Percentiles rank a stretch among this genome's conserved stretches.
These are phyloP conservation scores for Fusarium guadeloupense DNA, from an alignment of 2,329 filamentous ascomycete genomes.

Conservation along the genomic window DNA sequence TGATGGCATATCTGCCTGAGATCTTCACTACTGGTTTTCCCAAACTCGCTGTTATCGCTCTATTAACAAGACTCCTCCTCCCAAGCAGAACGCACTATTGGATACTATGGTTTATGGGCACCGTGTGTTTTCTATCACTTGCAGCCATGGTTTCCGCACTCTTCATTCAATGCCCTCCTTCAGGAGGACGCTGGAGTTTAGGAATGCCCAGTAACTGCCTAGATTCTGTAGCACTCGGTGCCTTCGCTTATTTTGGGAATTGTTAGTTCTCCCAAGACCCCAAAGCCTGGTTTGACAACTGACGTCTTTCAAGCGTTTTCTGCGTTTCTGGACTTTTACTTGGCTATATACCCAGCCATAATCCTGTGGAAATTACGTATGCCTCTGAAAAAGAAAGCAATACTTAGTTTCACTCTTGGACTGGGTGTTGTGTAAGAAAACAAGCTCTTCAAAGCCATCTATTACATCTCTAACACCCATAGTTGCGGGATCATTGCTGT, in stretches of 20 bases:
- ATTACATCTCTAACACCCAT: neutral
- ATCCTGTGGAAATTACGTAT: neutral
- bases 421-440: neutral
- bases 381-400: neutral
- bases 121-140: neutral
- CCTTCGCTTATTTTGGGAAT: neutral
- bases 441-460: too few relatives aligned
- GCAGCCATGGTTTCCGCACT: conserved; percentile 1
- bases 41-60: conserved; percentile 7
- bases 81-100: neutral
- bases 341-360: neutral
- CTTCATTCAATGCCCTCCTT: conserved; percentile 1
- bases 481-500: neutral
- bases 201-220: neutral
- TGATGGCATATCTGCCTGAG: conserved; percentile 1
- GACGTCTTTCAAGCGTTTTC: neutral
- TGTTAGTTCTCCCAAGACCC: neutral
- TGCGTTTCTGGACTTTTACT: neutral
- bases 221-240: neutral
- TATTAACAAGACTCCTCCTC: neutral
- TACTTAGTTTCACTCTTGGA: neutral
- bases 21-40: conserved; percentile 5
- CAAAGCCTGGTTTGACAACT: neutral
- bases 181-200: neutral
- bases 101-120: neutral